Evolutionary conservation across 306 rosid species (phyloP).

Genomic region (Hylodesmum podocarpum): DNA sequence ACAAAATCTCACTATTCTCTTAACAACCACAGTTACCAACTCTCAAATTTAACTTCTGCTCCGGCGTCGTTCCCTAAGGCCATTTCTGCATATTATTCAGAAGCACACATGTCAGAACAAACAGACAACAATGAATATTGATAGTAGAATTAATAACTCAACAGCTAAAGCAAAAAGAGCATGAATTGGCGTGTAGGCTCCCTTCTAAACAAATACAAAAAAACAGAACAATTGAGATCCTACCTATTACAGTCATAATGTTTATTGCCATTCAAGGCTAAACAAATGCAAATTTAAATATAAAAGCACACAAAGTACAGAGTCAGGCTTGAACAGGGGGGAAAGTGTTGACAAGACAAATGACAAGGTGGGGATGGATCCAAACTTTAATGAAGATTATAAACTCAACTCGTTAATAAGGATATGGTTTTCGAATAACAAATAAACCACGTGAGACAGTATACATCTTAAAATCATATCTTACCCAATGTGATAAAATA

Average conservation of each 20-base stretch:
- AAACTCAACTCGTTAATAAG: neutral
- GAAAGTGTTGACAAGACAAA: neutral
- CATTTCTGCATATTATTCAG: constrained; percentile 63
- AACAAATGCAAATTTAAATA: neutral
- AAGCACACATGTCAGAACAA: constrained; percentile 32
- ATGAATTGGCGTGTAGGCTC: neutral
- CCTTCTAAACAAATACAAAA: neutral
- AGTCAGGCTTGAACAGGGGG: neutral
- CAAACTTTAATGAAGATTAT: too few species aligned
- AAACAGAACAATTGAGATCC: neutral
- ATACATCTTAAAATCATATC: neutral
- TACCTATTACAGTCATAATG: neutral
- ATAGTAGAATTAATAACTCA: neutral
- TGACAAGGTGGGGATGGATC: neutral
- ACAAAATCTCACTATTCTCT: constrained; percentile 59
- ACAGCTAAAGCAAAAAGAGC: neutral
- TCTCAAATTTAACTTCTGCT: constrained; percentile 76
- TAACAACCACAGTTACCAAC: constrained; percentile 30
- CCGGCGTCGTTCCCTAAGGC: constrained; percentile 82
- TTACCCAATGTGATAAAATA: neutral
- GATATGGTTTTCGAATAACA: neutral
- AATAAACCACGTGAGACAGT: neutral
- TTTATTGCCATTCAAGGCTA: neutral
- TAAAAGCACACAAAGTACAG: neutral
- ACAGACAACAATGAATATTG: neutral